Evolutionary conservation across 2,329 filamentous ascomycete genomes (phyloP).

Genomic region (Orbilia ellipsospora): DNA sequence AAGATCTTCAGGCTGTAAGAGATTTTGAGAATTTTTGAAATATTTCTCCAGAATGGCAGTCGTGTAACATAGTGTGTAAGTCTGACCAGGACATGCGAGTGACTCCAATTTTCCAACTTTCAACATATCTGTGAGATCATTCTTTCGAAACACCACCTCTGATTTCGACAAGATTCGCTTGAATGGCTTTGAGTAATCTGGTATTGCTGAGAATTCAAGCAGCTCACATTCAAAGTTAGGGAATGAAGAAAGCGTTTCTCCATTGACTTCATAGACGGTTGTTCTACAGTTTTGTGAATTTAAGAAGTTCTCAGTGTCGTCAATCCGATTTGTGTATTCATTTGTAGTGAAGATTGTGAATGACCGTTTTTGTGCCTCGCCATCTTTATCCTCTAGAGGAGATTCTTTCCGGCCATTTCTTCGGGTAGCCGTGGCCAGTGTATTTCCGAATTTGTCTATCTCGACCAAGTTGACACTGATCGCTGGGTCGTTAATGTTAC

Average conservation of each 20-base stretch:
- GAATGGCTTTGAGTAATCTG: neutral
- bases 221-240: neutral
- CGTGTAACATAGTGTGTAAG: neutral
- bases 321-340: neutral
- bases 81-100: neutral
- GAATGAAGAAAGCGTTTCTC: neutral
- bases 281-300: neutral
- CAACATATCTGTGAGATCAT: neutral
- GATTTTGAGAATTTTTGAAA: neutral
- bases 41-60: neutral
- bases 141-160: neutral
- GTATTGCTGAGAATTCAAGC: neutral
- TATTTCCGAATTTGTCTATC: conserved; percentile 3
- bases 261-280: neutral
- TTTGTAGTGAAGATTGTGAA: neutral
- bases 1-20: neutral
- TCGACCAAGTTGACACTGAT: neutral
- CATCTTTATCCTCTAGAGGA: neutral
- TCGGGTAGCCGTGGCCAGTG: neutral
- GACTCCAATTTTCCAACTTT: neutral
- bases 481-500: neutral
- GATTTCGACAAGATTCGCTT: neutral
- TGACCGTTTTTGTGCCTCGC: neutral
- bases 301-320: neutral
- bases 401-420: neutral